Percentiles rank a stretch among this genome's conserved stretches.
These are phyloP conservation scores for Oenanthe sinensis DNA, from an alignment of 129 eudicot genomes.

Conservation along the genomic window DNA sequence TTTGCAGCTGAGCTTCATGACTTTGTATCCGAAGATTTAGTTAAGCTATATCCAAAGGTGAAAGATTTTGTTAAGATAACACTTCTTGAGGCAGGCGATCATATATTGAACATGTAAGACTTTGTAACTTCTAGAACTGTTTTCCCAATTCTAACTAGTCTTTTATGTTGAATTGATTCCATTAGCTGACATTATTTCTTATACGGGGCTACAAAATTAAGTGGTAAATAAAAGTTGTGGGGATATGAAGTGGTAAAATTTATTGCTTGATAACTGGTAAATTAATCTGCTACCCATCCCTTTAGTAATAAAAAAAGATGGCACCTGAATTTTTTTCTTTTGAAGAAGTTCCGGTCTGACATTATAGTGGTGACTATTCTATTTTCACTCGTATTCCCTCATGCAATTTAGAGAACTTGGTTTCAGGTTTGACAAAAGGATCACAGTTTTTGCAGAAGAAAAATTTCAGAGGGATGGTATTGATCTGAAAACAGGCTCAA, in stretches of 20 bases:
- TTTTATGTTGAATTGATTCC: neutral
- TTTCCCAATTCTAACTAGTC: neutral
- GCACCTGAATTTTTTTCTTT: neutral
- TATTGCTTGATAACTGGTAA: neutral
- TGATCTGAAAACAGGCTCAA: constrained; percentile 66
- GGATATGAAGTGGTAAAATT: neutral
- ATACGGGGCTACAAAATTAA: neutral
- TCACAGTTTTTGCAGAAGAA: constrained; percentile 75
- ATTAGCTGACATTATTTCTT: neutral
- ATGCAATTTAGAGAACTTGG: neutral
- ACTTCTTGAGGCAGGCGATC: constrained; percentile 81
- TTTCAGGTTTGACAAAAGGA: constrained; percentile 89
- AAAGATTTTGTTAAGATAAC: constrained; percentile 77
- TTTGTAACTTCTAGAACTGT: neutral
- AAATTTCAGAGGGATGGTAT: constrained; percentile 84
- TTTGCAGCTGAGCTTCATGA: constrained; percentile 95
- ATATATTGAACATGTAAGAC: constrained; percentile 69
- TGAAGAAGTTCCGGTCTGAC: neutral
- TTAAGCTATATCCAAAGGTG: constrained; percentile 58
- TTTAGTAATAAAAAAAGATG: neutral
- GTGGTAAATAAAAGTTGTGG: neutral
- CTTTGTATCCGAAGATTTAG: constrained; percentile 69
- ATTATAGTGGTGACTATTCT: neutral
- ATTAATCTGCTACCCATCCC: neutral
- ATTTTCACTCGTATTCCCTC: neutral